Evolutionary conservation across 2,329 filamentous ascomycete genomes (phyloP), one percentile per base, ranked within the genome.

Genomic region (Colletotrichum sp.): DNA sequence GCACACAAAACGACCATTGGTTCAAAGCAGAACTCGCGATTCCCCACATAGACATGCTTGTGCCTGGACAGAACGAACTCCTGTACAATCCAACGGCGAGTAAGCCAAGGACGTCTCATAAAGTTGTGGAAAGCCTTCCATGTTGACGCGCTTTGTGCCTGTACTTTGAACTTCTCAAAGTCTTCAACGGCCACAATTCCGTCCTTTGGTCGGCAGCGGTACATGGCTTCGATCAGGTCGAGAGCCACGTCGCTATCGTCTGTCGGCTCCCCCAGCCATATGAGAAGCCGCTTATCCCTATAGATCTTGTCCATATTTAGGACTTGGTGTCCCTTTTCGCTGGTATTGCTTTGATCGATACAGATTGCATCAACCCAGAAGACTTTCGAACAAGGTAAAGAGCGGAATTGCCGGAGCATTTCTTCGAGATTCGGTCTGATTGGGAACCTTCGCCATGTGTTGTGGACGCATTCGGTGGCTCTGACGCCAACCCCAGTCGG

Each of bases 251-350:
- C 52, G 55, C 64, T 73, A 21, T 68, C 57, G 5, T 57, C 65
- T 3, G 48, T 12, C 6, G 10, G 12, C 12, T 69, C 71, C 6
- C 71, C 71, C 16, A 73, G 39, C 71, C 71, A 73, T 21, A 73
- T 64, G 7, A 36, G 65, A 18, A 73, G 43, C 2, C 24, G 4
- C 57, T 26, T 26, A 6, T 24, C 57, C 36, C 30, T 18, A 30
- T 72, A 75, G 0, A 72, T 59, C n/a, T 72, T 57, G 28, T 55
- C 63, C 73, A 75, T 75, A 7, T 71, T 48, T 14, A 55, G 30
- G 8, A 75, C 73, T 34, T 75, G 73, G 8, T 48, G n/a, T 9
- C 57, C 63, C 36, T 75, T 75, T 26, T 75, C 73, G 16, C 32
- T 21, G 21, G 28, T 21, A 16, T 72, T 57, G 6, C 7, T 32